Base-by-base conservation (phyloP, 208 protist species). In the Leishmania arabica region DNA sequence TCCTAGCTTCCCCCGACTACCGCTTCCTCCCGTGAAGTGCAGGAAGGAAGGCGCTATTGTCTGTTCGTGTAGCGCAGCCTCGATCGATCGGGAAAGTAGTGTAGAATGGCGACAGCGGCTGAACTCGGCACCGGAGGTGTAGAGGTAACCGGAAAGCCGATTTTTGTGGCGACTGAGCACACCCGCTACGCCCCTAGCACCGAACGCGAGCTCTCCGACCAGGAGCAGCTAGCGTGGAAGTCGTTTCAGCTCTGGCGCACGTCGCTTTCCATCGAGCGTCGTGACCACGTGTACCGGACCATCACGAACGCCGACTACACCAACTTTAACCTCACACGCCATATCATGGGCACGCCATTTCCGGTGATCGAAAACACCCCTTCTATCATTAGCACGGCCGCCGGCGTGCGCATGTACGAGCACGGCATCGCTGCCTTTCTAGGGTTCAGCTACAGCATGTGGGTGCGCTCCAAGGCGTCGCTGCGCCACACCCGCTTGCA, bases 201-300 rank as follows among this genome's bases (percentile, higher is more conserved):
- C 11, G 87, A 98, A 27, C 88, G 92, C 64, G 90, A 96, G 70
- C 88, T 98, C 47, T 95, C 92, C 0, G 93, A 98, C 60, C 91
- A 96, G 84, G 91, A 98, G 85, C 78, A 95, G 80, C 86, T 98
- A 21, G 91, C 91, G 54, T 96, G 93, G 93, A 98, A 96, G 86
- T 93, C 92, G 17, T 98, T 96, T 74, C 91, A 96, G 88, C 86
- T 98, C 5, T 98, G 92, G 91, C 90, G 92, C 47, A 88, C 92
- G 3, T 92, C 92, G 15, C 82, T 94, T 40, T 89, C 88, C 1
- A 88, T 98, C 24, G 91, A 96, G 76, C 91, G 95, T 1, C 95
- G 95, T 68, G 90, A 98, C 79, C 87, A 80, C 51, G 89, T 98
- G 24, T 98, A 96, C 82, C 77, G 85, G 40, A 89, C 77, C 3